Base-by-base conservation (phyloP, 768 basidiomycete species). In the button mushroom (Agaricus bisporus) region DNA sequence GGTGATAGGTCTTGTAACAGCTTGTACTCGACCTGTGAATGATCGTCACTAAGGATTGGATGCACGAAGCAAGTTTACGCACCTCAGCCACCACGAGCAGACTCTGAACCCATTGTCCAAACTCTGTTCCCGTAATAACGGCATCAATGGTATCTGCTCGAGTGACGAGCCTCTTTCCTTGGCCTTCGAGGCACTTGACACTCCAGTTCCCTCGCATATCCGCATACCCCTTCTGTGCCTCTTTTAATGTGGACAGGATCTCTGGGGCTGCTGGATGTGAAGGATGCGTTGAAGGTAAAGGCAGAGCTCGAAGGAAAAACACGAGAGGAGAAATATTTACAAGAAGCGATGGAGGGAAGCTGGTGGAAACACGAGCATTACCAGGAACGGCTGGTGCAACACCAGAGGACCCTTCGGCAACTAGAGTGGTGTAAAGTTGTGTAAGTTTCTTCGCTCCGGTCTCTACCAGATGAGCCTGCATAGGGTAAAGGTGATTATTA, bases 151-250 rank as follows among this genome's bases (percentile, higher is more conserved):
- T 85, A 54, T 89, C 87, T 1, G 85, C 82, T 11, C 87, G 70
- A 32, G 88, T 87, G 1, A 90, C 70, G 8, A 86, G 72, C 8
- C 86, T 73, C 59, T 84, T 85, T 2, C 80, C 86, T 58, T 84
- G 82, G 6, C 73, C 73, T 61, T 92, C 91, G 18, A 91, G 65
- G 49, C 88, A 86, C 61, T 85, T 89, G 56, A 77, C 78, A 39
- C 74, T 77, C 91, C 91, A 92, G 11, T 72, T 75, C 10, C 89
- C 88, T 25, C 91, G 79, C 88, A 92, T 92, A 59, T 91, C 89
- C 0, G 88, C 90, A 57, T 88, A 91, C 1, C 90, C 90, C 51
- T 77, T 76, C 66, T 90, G 88, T 5, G 88, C 88, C 17, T 92
- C 90, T 61, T 76, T 81, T 7, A 93, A 66, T 1, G 86, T 83